These are phyloP conservation scores for Mycena albidolilacea DNA, from an alignment of 768 basidiomycete genomes.

Conservation along the genomic window DNA sequence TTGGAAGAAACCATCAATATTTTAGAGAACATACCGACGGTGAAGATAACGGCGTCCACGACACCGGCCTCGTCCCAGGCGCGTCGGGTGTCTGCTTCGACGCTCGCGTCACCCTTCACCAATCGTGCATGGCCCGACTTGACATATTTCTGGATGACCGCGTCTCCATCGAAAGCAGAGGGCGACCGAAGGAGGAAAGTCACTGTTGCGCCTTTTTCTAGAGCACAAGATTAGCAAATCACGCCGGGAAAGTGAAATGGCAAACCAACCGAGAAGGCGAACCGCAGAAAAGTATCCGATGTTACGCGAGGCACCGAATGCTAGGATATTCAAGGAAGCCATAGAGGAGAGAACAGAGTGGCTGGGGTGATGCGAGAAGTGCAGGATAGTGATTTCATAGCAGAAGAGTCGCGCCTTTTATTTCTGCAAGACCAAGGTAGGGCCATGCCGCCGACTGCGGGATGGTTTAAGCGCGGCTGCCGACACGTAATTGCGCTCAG, in stretches of 20 bases:
- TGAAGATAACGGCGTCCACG: constrained; percentile 72
- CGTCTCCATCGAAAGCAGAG: constrained; percentile 67
- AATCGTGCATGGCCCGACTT: constrained; percentile 66
- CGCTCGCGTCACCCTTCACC: constrained; percentile 74
- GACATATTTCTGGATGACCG: constrained; percentile 65
- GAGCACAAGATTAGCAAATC: constrained; percentile 27
- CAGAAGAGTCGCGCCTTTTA: background rate
- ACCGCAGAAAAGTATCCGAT: constrained; percentile 67
- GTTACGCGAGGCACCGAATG: constrained; percentile 68
- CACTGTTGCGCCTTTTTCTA: constrained; percentile 71
- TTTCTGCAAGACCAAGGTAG: background rate
- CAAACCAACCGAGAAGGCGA: constrained; percentile 57
- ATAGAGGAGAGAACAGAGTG: background rate
- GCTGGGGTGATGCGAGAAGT: background rate
- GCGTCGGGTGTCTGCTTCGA: constrained; percentile 62
- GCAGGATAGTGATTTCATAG: background rate
- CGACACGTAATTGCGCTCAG: too few relatives aligned
- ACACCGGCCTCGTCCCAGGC: constrained; percentile 65
- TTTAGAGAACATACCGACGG: constrained; percentile 63
- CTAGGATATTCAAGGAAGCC: constrained; percentile 54
- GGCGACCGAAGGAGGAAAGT: constrained; percentile 74
- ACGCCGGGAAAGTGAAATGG: background rate
- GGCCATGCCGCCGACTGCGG: too few relatives aligned
- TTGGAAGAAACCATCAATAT: background rate
- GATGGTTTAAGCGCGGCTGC: too few relatives aligned